Percentiles rank a stretch among this genome's conserved stretches.
phyloP scores from a whole-genome alignment of 2,329 filamentous ascomycete genomes.

The Clarireedia hainanense region DNA sequence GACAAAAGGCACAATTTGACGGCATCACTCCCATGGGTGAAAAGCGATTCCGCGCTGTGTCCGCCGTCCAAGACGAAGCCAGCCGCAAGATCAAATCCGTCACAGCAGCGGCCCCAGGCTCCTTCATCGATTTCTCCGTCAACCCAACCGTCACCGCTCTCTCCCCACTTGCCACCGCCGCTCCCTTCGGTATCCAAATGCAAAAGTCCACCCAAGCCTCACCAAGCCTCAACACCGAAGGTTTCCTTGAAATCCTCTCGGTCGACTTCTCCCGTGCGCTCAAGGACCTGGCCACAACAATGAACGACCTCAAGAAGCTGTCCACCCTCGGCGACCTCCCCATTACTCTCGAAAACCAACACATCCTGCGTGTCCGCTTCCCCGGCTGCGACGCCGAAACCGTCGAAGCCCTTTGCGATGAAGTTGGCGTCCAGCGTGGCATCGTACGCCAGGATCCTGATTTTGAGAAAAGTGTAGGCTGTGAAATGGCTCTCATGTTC shows the following conservation, averaged over 20 bases:
- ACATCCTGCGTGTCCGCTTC: constrained; percentile 70
- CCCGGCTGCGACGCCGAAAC: constrained; percentile 81
- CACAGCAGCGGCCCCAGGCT: constrained; percentile 55
- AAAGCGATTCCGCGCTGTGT: constrained; percentile 73
- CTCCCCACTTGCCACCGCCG: constrained; percentile 55
- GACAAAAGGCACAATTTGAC: constrained; percentile 81
- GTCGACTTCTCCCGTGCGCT: constrained; percentile 82
- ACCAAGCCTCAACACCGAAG: constrained; percentile 69
- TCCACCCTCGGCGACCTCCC: constrained; percentile 76
- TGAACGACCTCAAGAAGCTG: constrained; percentile 74
- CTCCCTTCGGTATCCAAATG: constrained; percentile 37
- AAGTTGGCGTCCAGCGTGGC: constrained; percentile 77
- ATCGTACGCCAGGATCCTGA: constrained; percentile 68
- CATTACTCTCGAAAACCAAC: constrained; percentile 57
- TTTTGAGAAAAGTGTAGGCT: constrained; percentile 60
- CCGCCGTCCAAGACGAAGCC: constrained; percentile 64
- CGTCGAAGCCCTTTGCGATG: constrained; percentile 76
- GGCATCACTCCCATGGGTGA: constrained; percentile 67
- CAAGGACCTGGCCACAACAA: constrained; percentile 70
- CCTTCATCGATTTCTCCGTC: constrained; percentile 81
- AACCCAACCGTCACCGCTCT: constrained; percentile 87
- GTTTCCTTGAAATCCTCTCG: constrained; percentile 76
- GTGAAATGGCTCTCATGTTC: constrained; percentile 70
- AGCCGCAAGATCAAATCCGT: constrained; percentile 57
- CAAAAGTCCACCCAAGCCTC: constrained; percentile 33